Evolutionary conservation across 345 rosid species (phyloP).

Genomic region (Syzygium grande): DNA sequence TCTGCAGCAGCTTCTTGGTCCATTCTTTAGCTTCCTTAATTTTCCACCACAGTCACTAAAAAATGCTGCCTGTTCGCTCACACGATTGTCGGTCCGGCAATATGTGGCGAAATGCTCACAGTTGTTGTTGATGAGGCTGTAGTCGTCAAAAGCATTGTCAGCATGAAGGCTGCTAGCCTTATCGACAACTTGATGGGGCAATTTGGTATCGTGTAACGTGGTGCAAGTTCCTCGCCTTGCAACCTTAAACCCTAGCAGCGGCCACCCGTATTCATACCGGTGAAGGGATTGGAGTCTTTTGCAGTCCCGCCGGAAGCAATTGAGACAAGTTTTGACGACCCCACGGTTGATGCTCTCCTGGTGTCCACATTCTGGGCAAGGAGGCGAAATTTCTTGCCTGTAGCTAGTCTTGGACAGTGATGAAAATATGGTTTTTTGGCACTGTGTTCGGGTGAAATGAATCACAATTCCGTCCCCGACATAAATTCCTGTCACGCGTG

Average conservation of each 20-base stretch:
- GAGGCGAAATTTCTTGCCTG: neutral
- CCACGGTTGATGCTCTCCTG: neutral
- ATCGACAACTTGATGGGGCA: neutral
- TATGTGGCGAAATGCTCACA: neutral
- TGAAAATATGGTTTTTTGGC: neutral
- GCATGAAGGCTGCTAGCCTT: neutral
- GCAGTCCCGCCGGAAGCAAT: neutral
- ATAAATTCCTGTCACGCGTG: neutral
- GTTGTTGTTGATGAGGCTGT: neutral
- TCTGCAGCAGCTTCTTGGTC: neutral
- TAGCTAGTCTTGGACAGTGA: neutral
- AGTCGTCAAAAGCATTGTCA: neutral
- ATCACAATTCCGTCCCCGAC: neutral
- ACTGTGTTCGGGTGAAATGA: neutral
- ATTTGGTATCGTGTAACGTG: neutral
- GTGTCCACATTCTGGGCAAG: neutral
- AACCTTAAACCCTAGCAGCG: neutral
- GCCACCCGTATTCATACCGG: neutral
- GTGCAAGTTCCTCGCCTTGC: neutral
- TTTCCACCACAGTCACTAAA: slow-evolving; percentile 6
- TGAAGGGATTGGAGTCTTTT: neutral
- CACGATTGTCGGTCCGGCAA: neutral
- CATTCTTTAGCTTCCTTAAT: slow-evolving; percentile 24
- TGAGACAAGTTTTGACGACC: neutral
- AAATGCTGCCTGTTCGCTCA: neutral